Percentiles rank a stretch among this genome's conserved stretches.
Conservation (phyloP, 345 rosid genomes). For the Lagerstroemia speciosa region DNA sequence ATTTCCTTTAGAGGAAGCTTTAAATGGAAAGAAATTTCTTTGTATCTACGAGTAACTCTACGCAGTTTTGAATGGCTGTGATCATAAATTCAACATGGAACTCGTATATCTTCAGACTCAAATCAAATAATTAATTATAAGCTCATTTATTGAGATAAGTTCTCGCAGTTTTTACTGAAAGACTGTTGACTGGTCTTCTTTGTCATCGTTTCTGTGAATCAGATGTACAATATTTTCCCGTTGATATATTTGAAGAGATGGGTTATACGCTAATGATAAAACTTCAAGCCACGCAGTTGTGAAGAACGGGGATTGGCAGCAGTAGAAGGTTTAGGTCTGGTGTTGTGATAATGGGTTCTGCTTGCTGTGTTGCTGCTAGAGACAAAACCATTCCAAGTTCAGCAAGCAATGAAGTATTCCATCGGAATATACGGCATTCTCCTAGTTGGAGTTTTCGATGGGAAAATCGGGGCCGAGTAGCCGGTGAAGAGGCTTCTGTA, state of each 20-base stretch:
- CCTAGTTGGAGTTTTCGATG: conserved; percentile 92
- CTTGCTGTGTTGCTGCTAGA: conserved; percentile 94
- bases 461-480: conserved; percentile 95
- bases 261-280: conserved; percentile 4
- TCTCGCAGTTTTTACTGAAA: neutral
- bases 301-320: conserved; percentile 13
- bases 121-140: neutral
- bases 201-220: neutral
- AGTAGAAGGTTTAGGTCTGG: conserved; percentile 12
- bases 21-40: neutral
- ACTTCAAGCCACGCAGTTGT: conserved; percentile 14
- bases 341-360: conserved; percentile 69
- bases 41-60: neutral
- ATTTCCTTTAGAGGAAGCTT: neutral
- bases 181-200: neutral
- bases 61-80: neutral
- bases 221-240: too few relatives aligned
- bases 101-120: neutral
- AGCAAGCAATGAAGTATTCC: conserved; percentile 48
- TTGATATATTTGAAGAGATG: neutral
- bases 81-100: neutral
- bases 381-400: conserved; percentile 65
- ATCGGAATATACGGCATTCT: conserved; percentile 62
- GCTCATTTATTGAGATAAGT: neutral
- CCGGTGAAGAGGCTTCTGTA: conserved; percentile 78